Evolutionary conservation across 805 yeast genomes (phyloP), one percentile per base, ranked within the genome.

Genomic region (Wickerhamiella azyma): DNA sequence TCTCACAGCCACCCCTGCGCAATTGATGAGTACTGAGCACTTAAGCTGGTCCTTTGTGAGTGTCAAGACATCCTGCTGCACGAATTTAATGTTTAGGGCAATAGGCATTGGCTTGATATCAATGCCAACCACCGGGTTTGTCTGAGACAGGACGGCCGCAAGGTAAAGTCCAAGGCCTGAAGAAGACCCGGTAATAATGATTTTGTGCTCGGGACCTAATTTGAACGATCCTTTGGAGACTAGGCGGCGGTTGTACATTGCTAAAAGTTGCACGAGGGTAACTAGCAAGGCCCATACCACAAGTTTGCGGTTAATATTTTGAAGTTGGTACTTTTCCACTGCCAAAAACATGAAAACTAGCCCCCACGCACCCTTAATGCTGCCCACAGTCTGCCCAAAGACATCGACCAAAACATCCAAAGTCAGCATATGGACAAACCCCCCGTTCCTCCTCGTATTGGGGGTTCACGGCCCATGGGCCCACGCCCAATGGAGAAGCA

Each of bases 1-100:
- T n/a, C n/a, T 30, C 5, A 6, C 33, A 16, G 85, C 70, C 43
- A 85, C 82, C 39, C 96, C 96, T 2, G 96, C 96, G 60, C 88
- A 86, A 67, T 86, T 85, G 53, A 88, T 71, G 52, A 86, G 68
- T 28, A 85, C 67, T 59, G 84, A 88, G 38, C 86, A 70, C 50
- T 79, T 75, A 46, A 84, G 71, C 0, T 94, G 94, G n/a, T 83
- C 74, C 53, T 75, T 69, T 50, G 83, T 69, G 53, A 85, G 36
- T 13, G 24, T n/a, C 3, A 9, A 13, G 13, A 84, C 56, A 75
- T 78, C 39, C 70, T 26, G 24, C 5, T 26, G 11, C 7, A 26
- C 9, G 33, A 26, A 51, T 8, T 3, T 6, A n/a, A 45, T 17
- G n/a, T 45, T 38, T 10, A 55, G 24, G 3, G 30, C 19, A 13